Percentiles rank a stretch among this genome's conserved stretches.
These are phyloP conservation scores for Chalciporus sp. DNA, from an alignment of 1,284 basidiomycete genomes.

Conservation along the genomic window DNA sequence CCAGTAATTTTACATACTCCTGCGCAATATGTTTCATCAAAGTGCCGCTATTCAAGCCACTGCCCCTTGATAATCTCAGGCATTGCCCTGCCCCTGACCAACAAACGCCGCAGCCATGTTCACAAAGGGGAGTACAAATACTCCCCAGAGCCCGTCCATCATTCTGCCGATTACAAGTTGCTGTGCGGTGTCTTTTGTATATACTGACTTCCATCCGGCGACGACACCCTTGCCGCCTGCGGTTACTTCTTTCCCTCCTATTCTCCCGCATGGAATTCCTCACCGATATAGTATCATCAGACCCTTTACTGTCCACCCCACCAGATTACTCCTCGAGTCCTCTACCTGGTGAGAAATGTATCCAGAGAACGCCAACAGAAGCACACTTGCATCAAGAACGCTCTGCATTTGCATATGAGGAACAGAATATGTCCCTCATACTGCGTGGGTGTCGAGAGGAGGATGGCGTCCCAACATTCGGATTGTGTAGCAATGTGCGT, in stretches of 20 bases:
- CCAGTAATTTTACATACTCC: neutral
- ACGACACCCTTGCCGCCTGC: slow-evolving; percentile 4
- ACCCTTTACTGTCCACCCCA: slow-evolving; percentile 32
- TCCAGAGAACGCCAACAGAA: slow-evolving; percentile 33
- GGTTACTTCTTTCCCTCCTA: slow-evolving; percentile 1
- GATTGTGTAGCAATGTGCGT: slow-evolving; percentile 32
- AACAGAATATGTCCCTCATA: slow-evolving; percentile 34
- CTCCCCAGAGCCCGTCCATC: neutral
- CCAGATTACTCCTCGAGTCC: slow-evolving; percentile 39
- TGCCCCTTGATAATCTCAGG: slow-evolving; percentile 14
- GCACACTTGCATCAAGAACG: slow-evolving; percentile 21
- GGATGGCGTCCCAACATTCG: slow-evolving; percentile 33
- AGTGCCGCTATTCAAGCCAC: slow-evolving; percentile 1
- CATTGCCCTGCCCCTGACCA: slow-evolving; percentile 21
- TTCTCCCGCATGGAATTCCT: slow-evolving; percentile 18
- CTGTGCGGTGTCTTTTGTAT: slow-evolving; percentile 24
- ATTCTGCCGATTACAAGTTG: neutral
- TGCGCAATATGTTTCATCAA: neutral
- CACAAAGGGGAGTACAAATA: neutral
- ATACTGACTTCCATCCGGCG: slow-evolving; percentile 15
- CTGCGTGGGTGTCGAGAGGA: slow-evolving; percentile 35
- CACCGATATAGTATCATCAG: slow-evolving; percentile 25
- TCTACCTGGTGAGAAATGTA: slow-evolving; percentile 34
- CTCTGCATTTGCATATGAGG: slow-evolving; percentile 33
- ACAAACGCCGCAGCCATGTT: slow-evolving; percentile 12